phyloP scores from a whole-genome alignment of 192 early-diverging fungal species.

The Cladochytrium replicatum region DNA sequence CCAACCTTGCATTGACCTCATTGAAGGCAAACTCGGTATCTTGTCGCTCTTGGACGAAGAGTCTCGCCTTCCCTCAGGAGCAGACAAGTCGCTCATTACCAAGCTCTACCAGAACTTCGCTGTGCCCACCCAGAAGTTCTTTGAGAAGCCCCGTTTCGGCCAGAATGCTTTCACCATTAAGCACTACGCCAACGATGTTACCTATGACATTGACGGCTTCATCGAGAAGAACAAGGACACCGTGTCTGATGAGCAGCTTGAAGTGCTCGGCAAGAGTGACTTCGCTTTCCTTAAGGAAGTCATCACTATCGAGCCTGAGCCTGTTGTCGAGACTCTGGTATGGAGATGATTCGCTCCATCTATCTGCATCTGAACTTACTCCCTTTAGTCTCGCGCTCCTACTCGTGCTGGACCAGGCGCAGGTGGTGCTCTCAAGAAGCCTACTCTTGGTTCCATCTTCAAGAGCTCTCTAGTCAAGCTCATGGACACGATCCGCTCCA shows the following conservation, averaged over 20 bases:
- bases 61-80: conserved; percentile 56
- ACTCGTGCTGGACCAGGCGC: neutral
- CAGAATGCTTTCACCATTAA: conserved; percentile 67
- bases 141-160: conserved; percentile 73
- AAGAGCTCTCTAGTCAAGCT: conserved; percentile 57
- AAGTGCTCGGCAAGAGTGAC: conserved; percentile 53
- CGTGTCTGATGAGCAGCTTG: conserved; percentile 70
- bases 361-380: too few species aligned
- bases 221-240: conserved; percentile 93
- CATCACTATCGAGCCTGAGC: conserved; percentile 27
- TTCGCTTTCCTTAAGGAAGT: conserved; percentile 65
- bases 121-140: conserved; percentile 33
- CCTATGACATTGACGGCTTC: conserved; percentile 74
- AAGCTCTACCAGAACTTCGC: conserved; percentile 64
- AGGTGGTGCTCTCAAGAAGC: conserved; percentile 43
- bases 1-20: conserved; percentile 82
- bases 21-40: conserved; percentile 74
- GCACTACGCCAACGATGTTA: conserved; percentile 84
- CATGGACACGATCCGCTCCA: conserved; percentile 82
- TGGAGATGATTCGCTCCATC: too few species aligned
- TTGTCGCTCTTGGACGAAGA: conserved; percentile 75
- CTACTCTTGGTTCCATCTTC: conserved; percentile 85
- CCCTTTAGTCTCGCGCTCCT: too few species aligned
- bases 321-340: too few species aligned
- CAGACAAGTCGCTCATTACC: conserved; percentile 57